Evolutionary conservation across 371 early-diverging fungal genomes (phyloP), one percentile per base, ranked within the genome.

Genomic region (Apophysomyces sp.): DNA sequence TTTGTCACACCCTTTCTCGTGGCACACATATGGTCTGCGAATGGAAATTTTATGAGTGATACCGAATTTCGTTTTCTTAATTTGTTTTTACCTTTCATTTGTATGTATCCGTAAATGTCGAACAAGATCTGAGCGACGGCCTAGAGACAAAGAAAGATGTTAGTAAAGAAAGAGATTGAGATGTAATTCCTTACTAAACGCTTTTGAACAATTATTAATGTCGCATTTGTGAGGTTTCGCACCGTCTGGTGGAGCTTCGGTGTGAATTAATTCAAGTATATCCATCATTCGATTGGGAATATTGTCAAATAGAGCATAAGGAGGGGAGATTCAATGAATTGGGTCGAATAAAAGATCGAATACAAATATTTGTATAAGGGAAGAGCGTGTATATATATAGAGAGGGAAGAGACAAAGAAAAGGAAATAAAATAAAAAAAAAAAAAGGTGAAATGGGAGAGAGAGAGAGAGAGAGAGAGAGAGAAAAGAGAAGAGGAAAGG

Each of bases 101-200:
- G 90, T 90, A 72, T 92, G 92, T 60, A 90, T 92, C 60, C 92
- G 83, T 21, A 77, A 81, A 76, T 92, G 92, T 58, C 92, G 85
- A 32, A 84, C 83, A 53, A 89, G 80, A 68, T 92, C 92, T 34
- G 90, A 90, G 65, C 88, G 87, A 53, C 92, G 84, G 9, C 74
- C 78, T 77, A 52, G 37, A 30, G 30, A 21, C 13, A 28, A 24
- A 18, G 32, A 29, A 31, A 32, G 15, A 56, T 39, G 36, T n/a
- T 13, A n/a, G 52, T 40, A 39, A 29, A 18, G 55, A 34, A 60
- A 53, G 49, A 16, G 9, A 41, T 41, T 34, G 53, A 55, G 31
- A 27, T n/a, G 11, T n/a, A 26, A 31, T 28, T 49, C 37, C 63
- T 54, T 59, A 76, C 76, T 63, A 55, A 76, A 76, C 26, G 69